Evolutionary conservation across 2,329 filamentous ascomycete species (phyloP).

Genomic region (Cladosporium cucumerinum): DNA sequence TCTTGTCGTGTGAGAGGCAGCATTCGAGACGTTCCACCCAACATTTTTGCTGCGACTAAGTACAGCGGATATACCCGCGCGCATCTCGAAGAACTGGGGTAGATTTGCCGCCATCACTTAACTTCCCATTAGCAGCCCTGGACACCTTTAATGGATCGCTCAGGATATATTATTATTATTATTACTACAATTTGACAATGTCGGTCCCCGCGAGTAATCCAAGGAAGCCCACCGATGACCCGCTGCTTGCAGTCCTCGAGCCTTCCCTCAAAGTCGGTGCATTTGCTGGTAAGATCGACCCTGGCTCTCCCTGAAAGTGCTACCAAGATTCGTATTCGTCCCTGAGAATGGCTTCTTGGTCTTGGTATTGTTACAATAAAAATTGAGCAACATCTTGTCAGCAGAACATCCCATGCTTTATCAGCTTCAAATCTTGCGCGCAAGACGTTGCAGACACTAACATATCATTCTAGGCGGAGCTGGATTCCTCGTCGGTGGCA

Average conservation of each 20-base stretch:
- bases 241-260: slow-evolving; percentile 25
- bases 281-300: slow-evolving; percentile 30
- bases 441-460: neutral
- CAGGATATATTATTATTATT: neutral
- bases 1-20: neutral
- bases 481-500: slow-evolving; percentile 57
- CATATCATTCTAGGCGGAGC: slow-evolving; percentile 49
- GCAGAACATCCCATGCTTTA: neutral
- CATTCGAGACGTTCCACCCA: neutral
- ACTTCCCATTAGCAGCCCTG: neutral
- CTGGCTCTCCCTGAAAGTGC: neutral
- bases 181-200: neutral
- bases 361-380: neutral
- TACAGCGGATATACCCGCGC: neutral
- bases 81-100: neutral
- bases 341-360: neutral
- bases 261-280: slow-evolving; percentile 34
- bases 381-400: neutral
- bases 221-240: slow-evolving; percentile 19
- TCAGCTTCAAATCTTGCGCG: neutral
- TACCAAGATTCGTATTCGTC: neutral
- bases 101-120: neutral
- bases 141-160: neutral
- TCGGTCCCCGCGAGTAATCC: neutral
- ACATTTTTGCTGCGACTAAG: slow-evolving; percentile 1